Base-by-base conservation (phyloP, 805 yeast species). In the Wickerhamiella occidentalis region DNA sequence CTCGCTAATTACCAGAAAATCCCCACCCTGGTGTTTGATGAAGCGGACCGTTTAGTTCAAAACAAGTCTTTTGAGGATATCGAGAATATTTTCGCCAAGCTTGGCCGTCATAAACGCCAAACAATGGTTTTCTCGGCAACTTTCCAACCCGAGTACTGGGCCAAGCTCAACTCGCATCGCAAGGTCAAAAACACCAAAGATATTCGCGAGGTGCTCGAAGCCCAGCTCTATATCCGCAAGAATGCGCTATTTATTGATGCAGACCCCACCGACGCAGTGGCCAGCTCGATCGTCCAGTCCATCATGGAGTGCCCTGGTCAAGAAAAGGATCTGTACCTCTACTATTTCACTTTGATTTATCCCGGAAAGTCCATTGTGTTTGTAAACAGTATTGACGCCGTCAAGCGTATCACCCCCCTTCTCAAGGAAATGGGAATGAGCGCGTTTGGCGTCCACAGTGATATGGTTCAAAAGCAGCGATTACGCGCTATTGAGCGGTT, bases 1-100 rank as follows among this genome's bases (percentile, higher is more conserved):
- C 73, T 12, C 58, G 64, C 25, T 61, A 70, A 59, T 64, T 79
- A 52, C 54, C 62, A 70, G 17, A 60, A 67, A 22, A 62, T 75
- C 18, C 73, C 76, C 26, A 64, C 73, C 2, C 59, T 79, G 21
- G 95, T 88, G 0, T 70, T 90, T 28, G 98, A 92, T 70, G 98
- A 92, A 65, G 98, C 98, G 11, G 98, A 92, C 69, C 73, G 98
- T 64, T 68, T 92, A 54, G 71, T 92, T 47, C 96, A 90, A 65
- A 95, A 88, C 60, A 96, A 97, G 2, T 97, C 88, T 66, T 92
- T 90, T 62, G 94, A 85, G 52, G 98, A 92, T 63, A 76, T 92
- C 55, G 94, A 82, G 56, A 82, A 79, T 59, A 82, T 85, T 51
- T 67, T 90, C 53, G 85, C 82, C 49, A 64, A 82, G 13, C 64